A percentile compares a stretch with the other conserved stretches of the same genome.
These are phyloP conservation scores for Tetradesmus lagerheimii DNA, from an alignment of 139 green algal genomes.

Conservation along the genomic window DNA sequence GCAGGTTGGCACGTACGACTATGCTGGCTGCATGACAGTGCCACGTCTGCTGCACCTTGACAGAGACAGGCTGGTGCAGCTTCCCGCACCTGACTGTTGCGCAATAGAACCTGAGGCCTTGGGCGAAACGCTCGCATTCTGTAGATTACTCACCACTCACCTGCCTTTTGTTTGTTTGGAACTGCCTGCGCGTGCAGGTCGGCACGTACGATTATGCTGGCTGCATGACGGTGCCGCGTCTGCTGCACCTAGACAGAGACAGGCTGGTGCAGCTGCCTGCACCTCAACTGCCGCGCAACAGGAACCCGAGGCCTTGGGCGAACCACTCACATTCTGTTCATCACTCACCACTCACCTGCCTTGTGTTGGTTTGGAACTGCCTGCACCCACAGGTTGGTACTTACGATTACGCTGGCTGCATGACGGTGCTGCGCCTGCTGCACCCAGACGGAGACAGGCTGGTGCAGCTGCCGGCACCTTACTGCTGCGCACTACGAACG, in stretches of 20 bases:
- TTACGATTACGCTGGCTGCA: conserved; percentile 89
- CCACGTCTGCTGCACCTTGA: conserved; percentile 75
- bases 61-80: conserved; percentile 55
- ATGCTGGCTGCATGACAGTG: conserved; percentile 86
- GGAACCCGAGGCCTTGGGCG: no score
- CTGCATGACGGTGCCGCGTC: conserved; percentile 82
- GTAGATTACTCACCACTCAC: no score
- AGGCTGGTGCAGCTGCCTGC: conserved; percentile 57
- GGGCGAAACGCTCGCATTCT: no score
- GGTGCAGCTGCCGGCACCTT: conserved; percentile 52
- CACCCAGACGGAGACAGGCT: conserved; percentile 57
- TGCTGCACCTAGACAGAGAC: conserved; percentile 66
- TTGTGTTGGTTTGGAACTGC: not conserved
- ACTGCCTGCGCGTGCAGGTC: not conserved
- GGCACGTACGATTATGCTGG: conserved; percentile 85
- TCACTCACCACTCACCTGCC: no score
- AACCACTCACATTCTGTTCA: no score
- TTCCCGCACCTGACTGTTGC: conserved; percentile 50
- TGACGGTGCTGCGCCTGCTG: conserved; percentile 81
- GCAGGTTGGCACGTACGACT: conserved; percentile 71
- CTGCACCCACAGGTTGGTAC: conserved; percentile 54
- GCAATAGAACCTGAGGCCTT: no score
- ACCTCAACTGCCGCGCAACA: no score
- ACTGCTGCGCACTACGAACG: no score
- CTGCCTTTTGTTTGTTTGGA: not conserved